Base-by-base conservation (phyloP, 345 rosid species). In the Cardamine occulta region DNA sequence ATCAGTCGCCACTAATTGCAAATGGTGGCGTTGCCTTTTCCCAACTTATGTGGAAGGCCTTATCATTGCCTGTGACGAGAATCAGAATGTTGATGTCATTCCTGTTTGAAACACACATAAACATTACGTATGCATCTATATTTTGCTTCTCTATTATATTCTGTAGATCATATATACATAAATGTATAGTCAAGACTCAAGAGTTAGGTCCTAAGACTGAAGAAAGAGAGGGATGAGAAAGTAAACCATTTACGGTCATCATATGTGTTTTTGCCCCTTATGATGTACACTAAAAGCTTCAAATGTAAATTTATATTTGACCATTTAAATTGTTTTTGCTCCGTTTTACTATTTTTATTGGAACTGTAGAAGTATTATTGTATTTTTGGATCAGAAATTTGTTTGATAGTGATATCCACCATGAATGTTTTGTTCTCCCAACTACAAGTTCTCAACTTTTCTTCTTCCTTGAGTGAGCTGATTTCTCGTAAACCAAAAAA, bases 31-130 rank as follows among this genome's bases (percentile, higher is more conserved):
- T 12, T 86, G 89, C 87, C 94, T 93, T 61, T 84, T 89, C 23
- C 96, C 98, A 1, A 77, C 93, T 7, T 86, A 84, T 2, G 93
- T 85, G 8, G 94, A 88, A 69, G 98, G 98, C 48, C 90, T 91
- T 40, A 72, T 93, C 39, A 66, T 93, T 80, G 86, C 87, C 1
- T 88, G 91, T 51, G 96, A 91, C 23, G 97, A 91, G 18, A 86
- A 74, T 79, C 90, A 86, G 73, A 82, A 87, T 13, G 70, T 68
- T 8, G 96, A 93, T 31, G 97, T 93, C 21, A 82, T 93, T 77
- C 90, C 97, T 1, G 97, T 93, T 80, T 93, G 49, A 69, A 52
- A 83, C 76, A 81, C 79, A 29, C 17, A 67, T 24, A 58, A 45
- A n/a, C 18, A 18, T 72, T 70, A 55, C 55, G 19, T 34, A 31